phyloP scores from a whole-genome alignment of 225 moss, liverwort and hornwort species.

The Pleurozium schreberi region DNA sequence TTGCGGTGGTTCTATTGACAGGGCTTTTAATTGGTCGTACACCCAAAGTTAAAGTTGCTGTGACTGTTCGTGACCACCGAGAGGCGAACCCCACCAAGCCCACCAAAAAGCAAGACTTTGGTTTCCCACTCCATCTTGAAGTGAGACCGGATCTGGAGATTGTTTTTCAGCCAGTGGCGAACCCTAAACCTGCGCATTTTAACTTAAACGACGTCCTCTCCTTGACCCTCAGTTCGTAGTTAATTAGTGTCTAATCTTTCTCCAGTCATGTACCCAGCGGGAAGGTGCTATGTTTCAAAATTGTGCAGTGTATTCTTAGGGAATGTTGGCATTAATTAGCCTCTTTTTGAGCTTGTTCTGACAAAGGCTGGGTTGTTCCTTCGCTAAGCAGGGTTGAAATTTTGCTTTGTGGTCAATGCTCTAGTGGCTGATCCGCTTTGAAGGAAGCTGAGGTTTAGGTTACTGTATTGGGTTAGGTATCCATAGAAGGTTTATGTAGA shows the following conservation, averaged over 20 bases:
- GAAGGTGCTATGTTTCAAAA: neutral
- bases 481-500: neutral
- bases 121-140: conserved; percentile 14
- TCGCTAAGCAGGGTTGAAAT: neutral
- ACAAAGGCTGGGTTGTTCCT: neutral
- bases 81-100: conserved; percentile 19
- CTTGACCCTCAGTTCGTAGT: conserved; percentile 38
- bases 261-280: neutral
- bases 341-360: neutral
- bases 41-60: conserved; percentile 33
- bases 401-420: neutral
- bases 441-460: neutral
- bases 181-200: conserved; percentile 21
- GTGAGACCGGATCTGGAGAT: conserved; percentile 45
- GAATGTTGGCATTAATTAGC: neutral
- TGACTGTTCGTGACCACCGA: conserved; percentile 36
- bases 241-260: neutral
- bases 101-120: conserved; percentile 11
- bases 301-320: neutral
- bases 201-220: conserved; percentile 44
- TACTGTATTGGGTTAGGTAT: neutral
- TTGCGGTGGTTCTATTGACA: neutral
- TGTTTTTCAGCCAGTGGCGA: conserved; percentile 45
- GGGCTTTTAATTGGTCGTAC: conserved; percentile 31
- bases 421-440: neutral